Base-by-base conservation (phyloP, 1,139 yeast genomes). In the Pichia sp. region DNA sequence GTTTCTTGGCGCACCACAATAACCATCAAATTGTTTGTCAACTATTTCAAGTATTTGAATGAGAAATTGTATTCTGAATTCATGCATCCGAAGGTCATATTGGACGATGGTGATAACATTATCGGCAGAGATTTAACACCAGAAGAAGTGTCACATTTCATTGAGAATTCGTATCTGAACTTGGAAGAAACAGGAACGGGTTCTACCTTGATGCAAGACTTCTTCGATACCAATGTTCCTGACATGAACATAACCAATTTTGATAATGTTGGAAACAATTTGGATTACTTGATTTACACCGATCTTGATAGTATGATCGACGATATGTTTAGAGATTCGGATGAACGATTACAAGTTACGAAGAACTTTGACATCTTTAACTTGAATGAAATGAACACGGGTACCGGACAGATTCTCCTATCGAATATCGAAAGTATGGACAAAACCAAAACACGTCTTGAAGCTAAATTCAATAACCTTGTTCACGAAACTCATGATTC, bases 1-100 rank as follows among this genome's bases (percentile, higher is more conserved):
- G 43, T 53, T 5, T 59, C 63, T 38, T 62, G 67, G 66, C 54
- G 66, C 41, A 47, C 40, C n/a, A 46, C 59, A 0, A 51, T 59
- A 49, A 37, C 59, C 9, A 54, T 59, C 38, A 61, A 60, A 45
- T n/a, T 63, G 7, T 65, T 63, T 22, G 53, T 63, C 45, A 64
- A 63, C 42, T 55, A 57, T 42, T 58, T 64, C 50, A 61, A 57
- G 42, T 18, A 36, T 20, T 27, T 42, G 10, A 48, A 57, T 34
- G 44, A 45, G 20, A 51, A 46, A 9, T 30, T 24, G 18, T 53
- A 53, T 32, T 11, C 47, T 2, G 33, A 42, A 21, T 53, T 40
- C 31, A 42, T 50, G 28, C 21, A 50, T 24, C 51, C 53, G 2
- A 18, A 24, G 6, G 12, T 39, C 5, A 37, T 17, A 3, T 27